A percentile compares a stretch with the other conserved stretches of the same genome.
Conservation (phyloP, 768 basidiomycete species). For the Mycena belliarum region DNA sequence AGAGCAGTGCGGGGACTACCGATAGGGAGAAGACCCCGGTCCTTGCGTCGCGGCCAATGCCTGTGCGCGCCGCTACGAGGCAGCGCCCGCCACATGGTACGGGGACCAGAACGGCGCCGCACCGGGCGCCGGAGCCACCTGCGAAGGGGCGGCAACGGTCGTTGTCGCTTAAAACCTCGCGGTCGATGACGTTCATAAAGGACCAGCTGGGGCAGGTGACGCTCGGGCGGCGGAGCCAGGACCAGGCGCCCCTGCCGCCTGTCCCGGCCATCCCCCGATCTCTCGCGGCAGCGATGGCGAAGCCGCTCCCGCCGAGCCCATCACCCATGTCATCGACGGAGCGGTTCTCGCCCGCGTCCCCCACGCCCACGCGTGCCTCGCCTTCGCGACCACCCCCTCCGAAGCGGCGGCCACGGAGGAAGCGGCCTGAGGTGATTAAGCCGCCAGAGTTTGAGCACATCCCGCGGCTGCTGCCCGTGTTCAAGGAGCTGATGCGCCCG, state of each 20-base stretch:
- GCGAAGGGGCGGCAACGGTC: conserved; percentile 31
- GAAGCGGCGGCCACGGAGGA: conserved; percentile 43
- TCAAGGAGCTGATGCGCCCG: conserved; percentile 57
- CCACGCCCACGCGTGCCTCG: background rate
- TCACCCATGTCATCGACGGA: conserved; percentile 26
- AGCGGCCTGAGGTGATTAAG: conserved; percentile 45
- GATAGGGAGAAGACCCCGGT: conserved; percentile 20
- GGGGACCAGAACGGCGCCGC: background rate
- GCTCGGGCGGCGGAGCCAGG: conserved; percentile 28
- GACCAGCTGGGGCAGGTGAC: conserved; percentile 25
- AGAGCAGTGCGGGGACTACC: conserved; percentile 20
- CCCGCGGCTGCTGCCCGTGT: conserved; percentile 82
- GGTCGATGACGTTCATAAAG: conserved; percentile 43
- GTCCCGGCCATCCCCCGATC: conserved; percentile 36
- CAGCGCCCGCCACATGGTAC: background rate
- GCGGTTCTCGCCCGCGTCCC: conserved; percentile 19
- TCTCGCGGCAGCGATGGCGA: conserved; percentile 33
- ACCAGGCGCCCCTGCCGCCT: conserved; percentile 38
- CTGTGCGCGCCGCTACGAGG: background rate
- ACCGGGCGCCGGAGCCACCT: background rate
- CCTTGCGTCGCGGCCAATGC: conserved; percentile 15
- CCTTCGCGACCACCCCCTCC: conserved; percentile 8
- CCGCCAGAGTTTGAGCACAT: conserved; percentile 80
- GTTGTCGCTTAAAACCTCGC: conserved; percentile 46
- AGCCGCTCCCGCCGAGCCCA: conserved; percentile 43